phyloP scores from a whole-genome alignment of 2,329 filamentous ascomycete species.

The Aspergillus novofumigatus region DNA sequence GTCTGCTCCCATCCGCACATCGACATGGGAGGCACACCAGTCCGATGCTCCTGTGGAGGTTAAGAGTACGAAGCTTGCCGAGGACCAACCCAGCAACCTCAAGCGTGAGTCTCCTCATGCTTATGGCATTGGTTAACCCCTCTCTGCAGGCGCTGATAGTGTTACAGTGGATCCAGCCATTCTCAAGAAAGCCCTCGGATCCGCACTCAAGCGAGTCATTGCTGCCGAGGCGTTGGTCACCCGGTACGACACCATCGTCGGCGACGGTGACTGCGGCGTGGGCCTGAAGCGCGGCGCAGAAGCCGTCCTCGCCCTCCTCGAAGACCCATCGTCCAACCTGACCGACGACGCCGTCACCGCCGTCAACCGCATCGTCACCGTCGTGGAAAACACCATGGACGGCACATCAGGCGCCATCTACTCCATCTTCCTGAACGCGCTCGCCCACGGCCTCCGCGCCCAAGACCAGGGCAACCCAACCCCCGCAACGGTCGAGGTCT shows the following conservation, averaged over 20 bases:
- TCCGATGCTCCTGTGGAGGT: slow-evolving; percentile 41
- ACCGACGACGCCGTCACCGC: slow-evolving; percentile 58
- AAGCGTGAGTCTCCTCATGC: slow-evolving; percentile 37
- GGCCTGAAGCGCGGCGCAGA: slow-evolving; percentile 84
- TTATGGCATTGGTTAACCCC: not conserved
- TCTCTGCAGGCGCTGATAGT: slow-evolving; percentile 10
- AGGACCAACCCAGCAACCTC: slow-evolving; percentile 51
- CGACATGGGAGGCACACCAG: slow-evolving; percentile 54
- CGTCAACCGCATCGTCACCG: slow-evolving; percentile 56
- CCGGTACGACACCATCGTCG: slow-evolving; percentile 72
- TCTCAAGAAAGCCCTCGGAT: slow-evolving; percentile 52
- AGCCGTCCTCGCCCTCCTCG: slow-evolving; percentile 46
- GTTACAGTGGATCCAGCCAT: slow-evolving; percentile 45
- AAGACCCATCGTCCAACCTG: slow-evolving; percentile 36
- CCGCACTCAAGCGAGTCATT: slow-evolving; percentile 57
- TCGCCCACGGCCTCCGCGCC: slow-evolving; percentile 63
- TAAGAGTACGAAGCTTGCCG: slow-evolving; percentile 37
- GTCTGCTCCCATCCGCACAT: slow-evolving; percentile 55
- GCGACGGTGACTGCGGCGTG: slow-evolving; percentile 86
- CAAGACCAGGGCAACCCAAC: slow-evolving; percentile 46
- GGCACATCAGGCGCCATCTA: slow-evolving; percentile 73
- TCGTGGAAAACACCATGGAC: slow-evolving; percentile 68
- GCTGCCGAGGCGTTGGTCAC: slow-evolving; percentile 63
- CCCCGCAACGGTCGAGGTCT: slow-evolving; percentile 48
- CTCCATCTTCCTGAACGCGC: slow-evolving; percentile 85